Conservation (phyloP, 805 yeast species). For the Candida pseudofarinosa region DNA sequence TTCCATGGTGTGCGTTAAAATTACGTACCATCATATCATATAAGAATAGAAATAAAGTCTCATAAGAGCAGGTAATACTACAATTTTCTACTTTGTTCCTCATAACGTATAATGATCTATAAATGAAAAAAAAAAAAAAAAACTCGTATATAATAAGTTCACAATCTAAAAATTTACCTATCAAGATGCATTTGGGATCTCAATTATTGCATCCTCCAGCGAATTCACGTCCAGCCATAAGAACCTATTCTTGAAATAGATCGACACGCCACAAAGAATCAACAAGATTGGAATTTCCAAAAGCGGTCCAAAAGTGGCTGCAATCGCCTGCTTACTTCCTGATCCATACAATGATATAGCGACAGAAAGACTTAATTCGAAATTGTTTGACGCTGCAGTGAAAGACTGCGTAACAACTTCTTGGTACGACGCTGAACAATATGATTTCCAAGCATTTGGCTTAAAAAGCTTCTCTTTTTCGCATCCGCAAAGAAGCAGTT, state of each 20-base stretch:
- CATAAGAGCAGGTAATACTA: background rate
- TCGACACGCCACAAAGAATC: slow-evolving; percentile 33
- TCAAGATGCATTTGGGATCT: background rate
- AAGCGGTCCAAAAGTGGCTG: slow-evolving; percentile 58
- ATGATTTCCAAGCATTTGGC: slow-evolving; percentile 16
- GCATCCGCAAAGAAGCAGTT: slow-evolving; percentile 34
- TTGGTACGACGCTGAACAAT: slow-evolving; percentile 38
- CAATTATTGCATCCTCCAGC: background rate
- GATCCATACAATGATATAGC: slow-evolving; percentile 50
- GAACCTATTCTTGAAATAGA: slow-evolving; percentile 23
- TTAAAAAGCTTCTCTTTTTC: slow-evolving; percentile 19
- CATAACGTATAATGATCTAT: background rate
- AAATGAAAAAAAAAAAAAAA: background rate
- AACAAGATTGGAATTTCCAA: slow-evolving; percentile 54
- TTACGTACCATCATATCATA: background rate
- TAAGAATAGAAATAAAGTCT: background rate
- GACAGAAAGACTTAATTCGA: slow-evolving; percentile 53
- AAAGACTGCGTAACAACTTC: slow-evolving; percentile 48
- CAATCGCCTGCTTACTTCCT: slow-evolving; percentile 50
- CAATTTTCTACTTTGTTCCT: background rate
- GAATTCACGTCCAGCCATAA: slow-evolving; percentile 21
- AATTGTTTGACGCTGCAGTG: slow-evolving; percentile 56
- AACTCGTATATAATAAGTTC: slow-evolving; percentile 1
- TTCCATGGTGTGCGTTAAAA: background rate
- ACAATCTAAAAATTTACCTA: background rate